Evolutionary conservation across 2,329 filamentous ascomycete species (phyloP).

Genomic region (Xylariaceae sp.): DNA sequence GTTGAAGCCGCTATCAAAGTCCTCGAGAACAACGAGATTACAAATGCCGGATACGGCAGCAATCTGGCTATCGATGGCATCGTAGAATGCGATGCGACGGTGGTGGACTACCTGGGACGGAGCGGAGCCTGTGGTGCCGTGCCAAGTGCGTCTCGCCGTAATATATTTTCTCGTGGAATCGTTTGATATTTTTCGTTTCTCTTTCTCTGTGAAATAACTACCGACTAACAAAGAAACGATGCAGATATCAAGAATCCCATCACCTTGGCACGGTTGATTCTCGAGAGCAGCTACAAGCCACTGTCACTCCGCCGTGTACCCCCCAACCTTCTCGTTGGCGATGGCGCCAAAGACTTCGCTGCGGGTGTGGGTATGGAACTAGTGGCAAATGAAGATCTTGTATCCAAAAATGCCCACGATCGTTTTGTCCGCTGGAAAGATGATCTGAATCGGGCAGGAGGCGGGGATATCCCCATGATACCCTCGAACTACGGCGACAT

Average conservation of each 20-base stretch:
- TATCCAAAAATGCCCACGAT: conserved; percentile 75
- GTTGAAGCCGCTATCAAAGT: conserved; percentile 84
- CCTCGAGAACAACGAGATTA: conserved; percentile 91
- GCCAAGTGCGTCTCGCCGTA: conserved; percentile 59
- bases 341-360: conserved; percentile 84
- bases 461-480: conserved; percentile 37
- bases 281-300: conserved; percentile 70
- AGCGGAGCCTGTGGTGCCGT: conserved; percentile 93
- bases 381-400: conserved; percentile 68
- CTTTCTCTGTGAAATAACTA: neutral
- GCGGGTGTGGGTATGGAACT: conserved; percentile 69
- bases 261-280: conserved; percentile 74
- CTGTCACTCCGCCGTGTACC: conserved; percentile 85
- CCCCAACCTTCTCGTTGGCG: conserved; percentile 83
- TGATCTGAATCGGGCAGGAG: conserved; percentile 63
- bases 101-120: conserved; percentile 85
- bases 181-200: neutral
- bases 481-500: conserved; percentile 18
- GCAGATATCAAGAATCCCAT: conserved; percentile 91
- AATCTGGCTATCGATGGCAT: conserved; percentile 86
- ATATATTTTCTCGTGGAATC: neutral
- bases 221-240: neutral
- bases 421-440: conserved; percentile 75
- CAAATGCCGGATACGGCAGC: conserved; percentile 93
- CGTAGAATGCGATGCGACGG: conserved; percentile 90